Conservation (phyloP, 2,329 filamentous ascomycete genomes). For the Ophiobolus disseminans region DNA sequence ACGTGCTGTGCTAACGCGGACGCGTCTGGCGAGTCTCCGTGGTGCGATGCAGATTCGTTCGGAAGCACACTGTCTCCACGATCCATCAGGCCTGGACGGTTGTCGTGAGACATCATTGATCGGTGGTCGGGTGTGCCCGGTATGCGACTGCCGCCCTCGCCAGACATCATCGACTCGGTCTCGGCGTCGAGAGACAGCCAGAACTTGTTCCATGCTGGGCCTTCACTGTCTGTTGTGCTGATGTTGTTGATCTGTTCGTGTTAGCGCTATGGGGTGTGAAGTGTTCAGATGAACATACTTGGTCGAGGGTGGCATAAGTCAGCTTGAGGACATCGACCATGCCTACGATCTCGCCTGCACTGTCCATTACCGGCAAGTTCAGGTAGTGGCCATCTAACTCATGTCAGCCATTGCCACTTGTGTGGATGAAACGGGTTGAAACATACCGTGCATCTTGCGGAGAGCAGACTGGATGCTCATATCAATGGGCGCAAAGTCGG, state of each 20-base stretch:
- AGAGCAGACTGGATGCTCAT: slow-evolving; percentile 99
- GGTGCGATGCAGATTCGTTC: slow-evolving; percentile 92
- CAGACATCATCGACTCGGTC: slow-evolving; percentile 95
- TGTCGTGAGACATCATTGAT: slow-evolving; percentile 83
- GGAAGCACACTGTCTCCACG: slow-evolving; percentile 86
- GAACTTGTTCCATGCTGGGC: slow-evolving; percentile 99
- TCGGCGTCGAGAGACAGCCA: slow-evolving; percentile 96
- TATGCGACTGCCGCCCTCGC: slow-evolving; percentile 78
- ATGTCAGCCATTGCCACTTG: slow-evolving; percentile 17
- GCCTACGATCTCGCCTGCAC: slow-evolving; percentile 93
- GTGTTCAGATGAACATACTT: slow-evolving; percentile 63
- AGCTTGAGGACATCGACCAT: slow-evolving; percentile 99
- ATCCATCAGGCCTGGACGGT: slow-evolving; percentile 65
- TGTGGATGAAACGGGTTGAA: not conserved
- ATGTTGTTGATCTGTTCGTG: slow-evolving; percentile 79
- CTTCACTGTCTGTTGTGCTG: slow-evolving; percentile 85
- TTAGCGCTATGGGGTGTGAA: slow-evolving; percentile 13
- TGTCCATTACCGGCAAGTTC: slow-evolving; percentile 98
- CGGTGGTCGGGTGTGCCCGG: slow-evolving; percentile 71
- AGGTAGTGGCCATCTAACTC: slow-evolving; percentile 92
- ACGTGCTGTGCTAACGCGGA: slow-evolving; percentile 66
- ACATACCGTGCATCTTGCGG: slow-evolving; percentile 96
- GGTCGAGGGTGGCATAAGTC: slow-evolving; percentile 96
- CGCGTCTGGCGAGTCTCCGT: slow-evolving; percentile 76
- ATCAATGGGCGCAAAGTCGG: slow-evolving; percentile 97